A percentile compares a stretch with the other conserved stretches of the same genome.
These are phyloP conservation scores for Colletotrichum sp. DNA, from an alignment of 2,329 filamentous ascomycete genomes.

Conservation along the genomic window DNA sequence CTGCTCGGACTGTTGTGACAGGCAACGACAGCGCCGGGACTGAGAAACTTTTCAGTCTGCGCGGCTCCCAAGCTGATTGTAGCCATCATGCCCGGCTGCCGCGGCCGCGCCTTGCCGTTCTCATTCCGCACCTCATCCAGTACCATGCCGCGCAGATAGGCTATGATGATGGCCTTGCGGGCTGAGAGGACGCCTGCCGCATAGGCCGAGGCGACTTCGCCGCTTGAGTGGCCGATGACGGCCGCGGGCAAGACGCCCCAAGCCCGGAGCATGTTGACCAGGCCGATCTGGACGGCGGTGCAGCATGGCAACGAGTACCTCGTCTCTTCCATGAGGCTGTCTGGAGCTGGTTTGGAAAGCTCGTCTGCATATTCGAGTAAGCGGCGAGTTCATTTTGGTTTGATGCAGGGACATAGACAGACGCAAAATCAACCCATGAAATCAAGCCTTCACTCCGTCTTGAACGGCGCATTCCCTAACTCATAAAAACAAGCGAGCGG, in stretches of 20 bases:
- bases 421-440: not conserved
- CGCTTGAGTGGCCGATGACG: constrained; percentile 47
- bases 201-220: constrained; percentile 51
- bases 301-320: constrained; percentile 26
- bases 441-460: not conserved
- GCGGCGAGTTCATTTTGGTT: not conserved
- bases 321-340: not conserved
- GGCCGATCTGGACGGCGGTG: constrained; percentile 40
- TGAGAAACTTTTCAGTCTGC: not conserved
- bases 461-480: not conserved
- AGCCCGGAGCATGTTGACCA: constrained; percentile 40
- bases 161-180: constrained; percentile 38
- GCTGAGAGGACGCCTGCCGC: constrained; percentile 38
- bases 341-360: not conserved
- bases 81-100: not conserved
- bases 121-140: not conserved
- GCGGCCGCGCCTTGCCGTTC: not conserved
- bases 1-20: not conserved
- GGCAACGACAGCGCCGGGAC: not conserved
- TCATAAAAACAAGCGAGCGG: not conserved
- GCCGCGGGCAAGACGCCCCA: constrained; percentile 34
- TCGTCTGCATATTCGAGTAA: not conserved
- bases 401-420: not conserved
- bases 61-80: not conserved
- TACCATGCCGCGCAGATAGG: constrained; percentile 26